Percentiles rank a stretch among this genome's conserved stretches.
Evolutionary conservation across 352 stramenopile genomes (phyloP).

Genomic region (Globisporangium heterothallicum): DNA sequence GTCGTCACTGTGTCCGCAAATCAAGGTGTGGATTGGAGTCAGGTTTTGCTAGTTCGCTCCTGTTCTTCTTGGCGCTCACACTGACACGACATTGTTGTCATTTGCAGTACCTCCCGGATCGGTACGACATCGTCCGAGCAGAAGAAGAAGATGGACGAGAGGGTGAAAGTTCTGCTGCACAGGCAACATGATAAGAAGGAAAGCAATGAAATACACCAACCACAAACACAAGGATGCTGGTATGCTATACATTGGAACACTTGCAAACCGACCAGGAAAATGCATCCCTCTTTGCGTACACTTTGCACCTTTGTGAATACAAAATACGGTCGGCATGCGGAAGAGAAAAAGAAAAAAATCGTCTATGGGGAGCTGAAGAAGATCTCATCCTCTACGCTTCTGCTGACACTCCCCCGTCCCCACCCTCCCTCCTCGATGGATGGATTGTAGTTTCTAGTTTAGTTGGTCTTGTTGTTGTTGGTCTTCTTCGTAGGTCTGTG

Average conservation of each 20-base stretch:
- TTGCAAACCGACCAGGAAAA: too few species aligned
- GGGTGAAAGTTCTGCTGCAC: too few species aligned
- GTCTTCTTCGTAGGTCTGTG: slow-evolving; percentile 43
- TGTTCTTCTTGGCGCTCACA: neutral
- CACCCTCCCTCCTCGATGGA: too few species aligned
- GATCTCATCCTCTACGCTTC: neutral
- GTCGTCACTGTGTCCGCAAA: slow-evolving; percentile 61
- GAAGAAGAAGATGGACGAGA: slow-evolving; percentile 6
- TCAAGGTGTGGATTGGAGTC: slow-evolving; percentile 37
- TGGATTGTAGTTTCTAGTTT: slow-evolving; percentile 7
- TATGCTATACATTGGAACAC: too few species aligned
- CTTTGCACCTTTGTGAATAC: too few species aligned
- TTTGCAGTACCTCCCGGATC: slow-evolving; percentile 43
- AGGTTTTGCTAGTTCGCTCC: neutral
- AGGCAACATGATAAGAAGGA: too few species aligned
- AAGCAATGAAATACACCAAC: too few species aligned
- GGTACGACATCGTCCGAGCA: slow-evolving; percentile 35
- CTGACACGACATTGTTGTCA: neutral
- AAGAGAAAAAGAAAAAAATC: too few species aligned
- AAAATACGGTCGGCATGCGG: too few species aligned
- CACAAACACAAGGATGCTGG: neutral
- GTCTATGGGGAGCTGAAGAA: too few species aligned
- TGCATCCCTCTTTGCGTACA: too few species aligned
- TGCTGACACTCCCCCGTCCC: too few species aligned
- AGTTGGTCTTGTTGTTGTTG: slow-evolving; percentile 40